A percentile compares a stretch with the other conserved stretches of the same genome.
Conservation (phyloP, 805 yeast genomes). For the Blastobotrys muscicola region DNA sequence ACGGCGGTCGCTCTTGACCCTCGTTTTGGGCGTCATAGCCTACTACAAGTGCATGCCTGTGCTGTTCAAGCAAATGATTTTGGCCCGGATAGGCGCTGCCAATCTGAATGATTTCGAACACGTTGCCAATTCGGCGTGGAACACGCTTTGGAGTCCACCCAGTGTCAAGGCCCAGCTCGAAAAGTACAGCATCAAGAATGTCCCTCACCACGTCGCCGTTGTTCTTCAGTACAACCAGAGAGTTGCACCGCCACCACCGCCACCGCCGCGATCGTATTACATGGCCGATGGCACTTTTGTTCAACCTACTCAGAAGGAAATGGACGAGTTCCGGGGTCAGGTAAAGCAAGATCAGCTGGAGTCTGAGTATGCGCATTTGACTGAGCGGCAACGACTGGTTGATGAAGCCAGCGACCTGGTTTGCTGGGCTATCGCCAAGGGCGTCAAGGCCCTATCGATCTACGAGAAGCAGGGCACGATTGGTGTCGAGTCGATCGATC, state of each 20-base stretch:
- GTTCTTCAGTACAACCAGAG: not conserved
- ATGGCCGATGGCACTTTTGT: constrained; percentile 4
- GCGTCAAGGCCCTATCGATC: constrained; percentile 2
- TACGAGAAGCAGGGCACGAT: constrained; percentile 2
- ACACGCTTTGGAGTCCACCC: not conserved
- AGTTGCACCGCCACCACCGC: constrained; percentile 5
- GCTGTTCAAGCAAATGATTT: not conserved
- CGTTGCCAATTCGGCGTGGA: not conserved
- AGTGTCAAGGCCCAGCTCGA: not conserved
- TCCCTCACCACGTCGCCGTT: constrained; percentile 4
- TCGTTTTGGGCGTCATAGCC: constrained; percentile 3
- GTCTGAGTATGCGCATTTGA: not conserved
- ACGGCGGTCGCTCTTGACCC: constrained; percentile 9
- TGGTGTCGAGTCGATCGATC: too few species aligned
- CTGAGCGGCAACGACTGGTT: constrained; percentile 3
- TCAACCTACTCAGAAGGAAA: not conserved
- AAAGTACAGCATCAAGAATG: not conserved
- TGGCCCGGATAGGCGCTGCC: constrained; percentile 2
- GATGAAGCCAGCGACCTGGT: constrained; percentile 4
- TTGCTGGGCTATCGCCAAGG: constrained; percentile 4
- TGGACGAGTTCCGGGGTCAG: not conserved
- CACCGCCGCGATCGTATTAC: not conserved
- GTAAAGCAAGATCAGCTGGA: not conserved
- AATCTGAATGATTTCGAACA: constrained; percentile 1
- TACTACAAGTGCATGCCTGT: constrained; percentile 2